These are phyloP conservation scores for Raddia distichophylla DNA, from an alignment of 176 grass and related monocot genomes.

Conservation along the genomic window DNA sequence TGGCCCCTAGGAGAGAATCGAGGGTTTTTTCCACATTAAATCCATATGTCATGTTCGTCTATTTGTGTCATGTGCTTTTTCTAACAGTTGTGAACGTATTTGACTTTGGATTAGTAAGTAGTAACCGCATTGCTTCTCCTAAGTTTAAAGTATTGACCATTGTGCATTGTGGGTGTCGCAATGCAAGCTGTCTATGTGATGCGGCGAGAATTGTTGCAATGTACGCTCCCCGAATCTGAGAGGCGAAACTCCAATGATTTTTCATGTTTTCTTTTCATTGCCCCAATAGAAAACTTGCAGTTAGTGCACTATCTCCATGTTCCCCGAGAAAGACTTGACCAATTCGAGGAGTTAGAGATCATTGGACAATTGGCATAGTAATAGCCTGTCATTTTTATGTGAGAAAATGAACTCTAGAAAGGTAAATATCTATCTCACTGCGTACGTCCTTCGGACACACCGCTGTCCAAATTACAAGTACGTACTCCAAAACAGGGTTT, in stretches of 20 bases:
- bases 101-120: no score
- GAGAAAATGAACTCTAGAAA: not conserved
- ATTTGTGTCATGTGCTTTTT: no score
- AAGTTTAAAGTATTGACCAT: not conserved
- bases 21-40: no score
- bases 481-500: not conserved
- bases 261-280: conserved; percentile 19
- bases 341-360: not conserved
- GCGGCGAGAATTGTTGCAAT: conserved; percentile 22
- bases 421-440: not conserved
- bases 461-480: conserved; percentile 31
- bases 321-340: conserved; percentile 29
- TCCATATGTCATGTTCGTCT: no score
- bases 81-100: no score
- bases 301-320: not conserved
- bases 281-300: not conserved
- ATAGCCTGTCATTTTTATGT: not conserved
- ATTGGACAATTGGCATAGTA: conserved; percentile 30
- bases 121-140: no score
- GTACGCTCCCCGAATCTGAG: conserved; percentile 21
- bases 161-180: not conserved
- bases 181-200: conserved; percentile 1
- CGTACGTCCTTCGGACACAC: conserved; percentile 1
- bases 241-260: conserved; percentile 16
- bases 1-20: no score